These are phyloP conservation scores for Artemisia tridentata DNA, from an alignment of 129 eudicot species.

Conservation along the genomic window DNA sequence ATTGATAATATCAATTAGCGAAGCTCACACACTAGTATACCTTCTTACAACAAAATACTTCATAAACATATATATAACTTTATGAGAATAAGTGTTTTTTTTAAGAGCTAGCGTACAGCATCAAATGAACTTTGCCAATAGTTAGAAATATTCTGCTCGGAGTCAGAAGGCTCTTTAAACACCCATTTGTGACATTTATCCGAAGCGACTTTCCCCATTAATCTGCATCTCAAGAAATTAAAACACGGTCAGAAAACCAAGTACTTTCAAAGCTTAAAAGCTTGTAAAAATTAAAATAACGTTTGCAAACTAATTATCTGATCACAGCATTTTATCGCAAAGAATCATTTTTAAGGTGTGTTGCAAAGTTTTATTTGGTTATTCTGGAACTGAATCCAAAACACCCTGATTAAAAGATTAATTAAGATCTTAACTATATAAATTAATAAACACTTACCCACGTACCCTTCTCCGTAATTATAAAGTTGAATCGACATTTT, in stretches of 20 bases:
- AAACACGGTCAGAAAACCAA: constrained; percentile 26
- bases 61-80: no score
- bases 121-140: constrained; percentile 99
- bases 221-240: constrained; percentile 57
- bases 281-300: neutral
- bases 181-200: constrained; percentile 99
- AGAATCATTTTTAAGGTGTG: no score
- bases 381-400: no score
- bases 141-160: constrained; percentile 88
- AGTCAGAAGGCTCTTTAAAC: constrained; percentile 94
- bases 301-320: neutral
- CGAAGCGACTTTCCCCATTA: constrained; percentile 99
- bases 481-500: constrained; percentile 95
- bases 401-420: neutral
- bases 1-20: neutral
- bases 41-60: no score
- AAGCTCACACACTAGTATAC: no score
- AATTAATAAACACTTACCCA: constrained; percentile 70
- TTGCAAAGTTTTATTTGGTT: no score
- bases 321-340: neutral
- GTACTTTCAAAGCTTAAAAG: neutral
- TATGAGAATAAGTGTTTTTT: neutral
- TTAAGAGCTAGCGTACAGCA: constrained; percentile 72
- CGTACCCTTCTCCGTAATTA: constrained; percentile 99
- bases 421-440: neutral